These are phyloP conservation scores for Ehretia macrophylla DNA, from an alignment of 257 asterid genomes.

Conservation along the genomic window DNA sequence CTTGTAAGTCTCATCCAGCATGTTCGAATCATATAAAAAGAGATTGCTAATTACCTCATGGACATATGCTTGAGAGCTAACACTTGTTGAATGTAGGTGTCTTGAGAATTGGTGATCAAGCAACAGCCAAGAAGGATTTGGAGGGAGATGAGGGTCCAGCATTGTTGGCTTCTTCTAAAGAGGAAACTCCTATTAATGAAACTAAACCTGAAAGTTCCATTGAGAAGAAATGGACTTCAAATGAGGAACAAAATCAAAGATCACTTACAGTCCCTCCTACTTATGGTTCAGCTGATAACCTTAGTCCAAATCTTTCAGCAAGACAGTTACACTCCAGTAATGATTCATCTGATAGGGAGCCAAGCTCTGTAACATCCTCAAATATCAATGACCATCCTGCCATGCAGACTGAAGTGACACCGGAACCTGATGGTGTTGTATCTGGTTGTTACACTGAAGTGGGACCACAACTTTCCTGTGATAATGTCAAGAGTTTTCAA, in stretches of 20 bases:
- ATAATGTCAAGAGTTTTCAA: constrained; percentile 3
- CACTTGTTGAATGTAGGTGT: constrained; percentile 29
- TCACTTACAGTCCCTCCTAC: constrained; percentile 8
- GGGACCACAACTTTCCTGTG: constrained; percentile 14
- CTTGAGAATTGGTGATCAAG: constrained; percentile 16
- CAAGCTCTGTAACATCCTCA: constrained; percentile 16
- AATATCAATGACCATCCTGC: constrained; percentile 7
- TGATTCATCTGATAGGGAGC: constrained; percentile 17
- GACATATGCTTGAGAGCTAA: constrained; percentile 3
- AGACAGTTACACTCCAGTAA: constrained; percentile 14
- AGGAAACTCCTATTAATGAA: constrained; percentile 10
- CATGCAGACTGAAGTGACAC: constrained; percentile 12
- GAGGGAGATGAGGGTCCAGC: constrained; percentile 20
- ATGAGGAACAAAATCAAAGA: constrained; percentile 8
- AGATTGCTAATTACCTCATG: background rate
- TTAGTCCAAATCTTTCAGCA: constrained; percentile 17
- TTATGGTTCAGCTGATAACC: constrained; percentile 26
- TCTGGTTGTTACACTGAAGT: constrained; percentile 9
- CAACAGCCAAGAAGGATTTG: constrained; percentile 17
- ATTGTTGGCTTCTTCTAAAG: constrained; percentile 3
- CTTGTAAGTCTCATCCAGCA: constrained; percentile 20
- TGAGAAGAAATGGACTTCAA: constrained; percentile 17
- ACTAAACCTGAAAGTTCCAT: constrained; percentile 9
- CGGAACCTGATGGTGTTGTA: constrained; percentile 2
- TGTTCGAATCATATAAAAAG: constrained; percentile 5